These are phyloP conservation scores for Tricholoma saponaceum DNA, from an alignment of 768 basidiomycete species.

Conservation along the genomic window DNA sequence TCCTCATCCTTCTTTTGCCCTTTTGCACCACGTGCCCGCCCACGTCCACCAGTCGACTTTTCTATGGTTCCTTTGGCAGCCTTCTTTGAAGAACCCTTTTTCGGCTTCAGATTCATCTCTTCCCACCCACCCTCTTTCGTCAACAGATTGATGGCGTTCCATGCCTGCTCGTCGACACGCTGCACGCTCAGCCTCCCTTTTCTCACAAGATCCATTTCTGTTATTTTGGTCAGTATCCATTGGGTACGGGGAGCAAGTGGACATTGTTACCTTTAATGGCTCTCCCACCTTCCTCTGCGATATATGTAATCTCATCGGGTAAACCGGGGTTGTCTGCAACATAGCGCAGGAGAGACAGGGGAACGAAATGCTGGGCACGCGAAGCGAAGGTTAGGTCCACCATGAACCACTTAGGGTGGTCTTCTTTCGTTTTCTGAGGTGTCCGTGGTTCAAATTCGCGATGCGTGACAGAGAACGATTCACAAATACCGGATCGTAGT, in stretches of 20 bases:
- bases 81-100: slow-evolving; percentile 20
- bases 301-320: slow-evolving; percentile 60
- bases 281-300: slow-evolving; percentile 54
- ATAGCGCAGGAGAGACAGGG: slow-evolving; percentile 67
- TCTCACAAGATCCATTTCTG: slow-evolving; percentile 76
- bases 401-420: slow-evolving; percentile 90
- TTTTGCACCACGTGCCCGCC: slow-evolving; percentile 15
- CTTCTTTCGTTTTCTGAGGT: slow-evolving; percentile 69
- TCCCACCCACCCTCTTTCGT: slow-evolving; percentile 82
- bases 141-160: slow-evolving; percentile 54
- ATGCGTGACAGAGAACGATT: neutral
- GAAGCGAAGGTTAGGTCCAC: slow-evolving; percentile 69
- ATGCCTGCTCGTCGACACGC: slow-evolving; percentile 63
- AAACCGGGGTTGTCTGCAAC: slow-evolving; percentile 44
- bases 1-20: slow-evolving; percentile 12
- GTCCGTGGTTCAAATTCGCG: neutral
- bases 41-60: slow-evolving; percentile 2
- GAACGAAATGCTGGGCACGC: slow-evolving; percentile 69
- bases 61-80: slow-evolving; percentile 13
- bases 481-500: slow-evolving; percentile 59
- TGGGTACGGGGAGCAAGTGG: neutral
- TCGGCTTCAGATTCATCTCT: slow-evolving; percentile 36
- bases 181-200: slow-evolving; percentile 88
- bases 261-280: slow-evolving; percentile 56
- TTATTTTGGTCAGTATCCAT: neutral